Base-by-base conservation (phyloP, 805 yeast species). In the Starmerella davenportii region DNA sequence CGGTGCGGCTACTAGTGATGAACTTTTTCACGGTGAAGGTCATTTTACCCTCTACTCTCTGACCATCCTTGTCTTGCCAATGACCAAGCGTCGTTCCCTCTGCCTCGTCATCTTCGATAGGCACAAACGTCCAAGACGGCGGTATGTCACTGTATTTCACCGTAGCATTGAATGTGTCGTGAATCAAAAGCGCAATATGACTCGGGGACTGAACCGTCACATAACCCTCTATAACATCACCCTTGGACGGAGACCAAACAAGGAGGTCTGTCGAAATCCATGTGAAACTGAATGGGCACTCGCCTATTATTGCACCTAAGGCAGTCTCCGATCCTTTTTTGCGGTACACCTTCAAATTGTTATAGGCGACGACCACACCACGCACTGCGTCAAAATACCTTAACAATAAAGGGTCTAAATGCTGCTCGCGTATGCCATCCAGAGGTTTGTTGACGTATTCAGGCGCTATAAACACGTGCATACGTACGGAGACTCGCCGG, bases 111-210 rank as follows among this genome's bases (percentile, higher is more conserved):
- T 78, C 87, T 19, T 67, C 74, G 50, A 69, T 73, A 37, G 90
- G 87, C 38, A 80, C 68, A 58, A 87, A 90, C 25, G 64, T 64
- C 98, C 98, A 90, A 35, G 65, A 69, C 31, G 63, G 60, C n/a
- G 98, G 98, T 43, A 90, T 84, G 50, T 73, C 75, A 54, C 69
- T 75, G 55, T 79, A 74, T 58, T 79, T 81, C 45, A 90, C 81
- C 34, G 87, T 74, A 18, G 95, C 95, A 60, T 90, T 90, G 64
- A 90, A 90, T 1, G 93, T 81, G 60, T 90, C 96, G 56, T 81
- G 85, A 36, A 90, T 66, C 47, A 90, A 67, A 43, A 90, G 64
- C 43, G 95, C 96, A 51, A 90, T 78, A 55, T 90, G 98, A 5
- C 94, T 77, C 15, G 93, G 93, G 2, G 94, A 76, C 62, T 87